phyloP scores from a whole-genome alignment of 257 asterid species.

The Eucommia ulmoides region DNA sequence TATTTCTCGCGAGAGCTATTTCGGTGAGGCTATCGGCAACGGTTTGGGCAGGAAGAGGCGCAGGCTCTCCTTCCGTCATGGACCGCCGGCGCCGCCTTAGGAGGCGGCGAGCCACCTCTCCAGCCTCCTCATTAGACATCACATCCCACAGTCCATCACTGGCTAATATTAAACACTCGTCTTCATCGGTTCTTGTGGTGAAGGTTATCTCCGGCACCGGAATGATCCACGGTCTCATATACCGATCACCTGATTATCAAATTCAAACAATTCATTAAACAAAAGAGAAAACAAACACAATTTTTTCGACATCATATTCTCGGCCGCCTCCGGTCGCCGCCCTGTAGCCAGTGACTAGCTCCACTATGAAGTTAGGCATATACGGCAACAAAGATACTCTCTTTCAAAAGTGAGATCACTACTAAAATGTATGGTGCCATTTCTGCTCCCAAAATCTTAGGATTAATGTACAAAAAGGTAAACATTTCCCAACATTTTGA shows the following conservation, averaged over 20 bases:
- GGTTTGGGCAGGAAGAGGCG: slow-evolving; percentile 7
- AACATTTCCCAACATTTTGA: too few species aligned
- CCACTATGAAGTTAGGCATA: too few species aligned
- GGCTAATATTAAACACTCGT: slow-evolving; percentile 9
- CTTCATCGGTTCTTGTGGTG: slow-evolving; percentile 1
- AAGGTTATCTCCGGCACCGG: slow-evolving; percentile 1
- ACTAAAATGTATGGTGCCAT: too few species aligned
- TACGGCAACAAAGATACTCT: too few species aligned
- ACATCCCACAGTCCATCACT: slow-evolving; percentile 17
- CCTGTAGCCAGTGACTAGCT: too few species aligned
- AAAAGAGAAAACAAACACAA: too few species aligned
- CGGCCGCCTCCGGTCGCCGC: too few species aligned
- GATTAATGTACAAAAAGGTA: too few species aligned
- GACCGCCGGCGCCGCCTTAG: slow-evolving; percentile 8
- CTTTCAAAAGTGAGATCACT: too few species aligned
- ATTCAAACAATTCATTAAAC: too few species aligned
- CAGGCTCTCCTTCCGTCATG: slow-evolving; percentile 1
- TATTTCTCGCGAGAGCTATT: slow-evolving; percentile 5
- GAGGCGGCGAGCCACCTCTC: slow-evolving; percentile 6
- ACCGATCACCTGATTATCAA: slow-evolving; percentile 1
- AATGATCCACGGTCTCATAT: slow-evolving; percentile 6
- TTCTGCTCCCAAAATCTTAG: too few species aligned
- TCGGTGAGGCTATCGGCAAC: slow-evolving; percentile 8
- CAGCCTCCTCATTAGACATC: slow-evolving; percentile 8
- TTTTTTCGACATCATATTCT: too few species aligned